Base-by-base conservation (phyloP, 2,329 filamentous ascomycete genomes). In the Penicillium sclerotigenum region DNA sequence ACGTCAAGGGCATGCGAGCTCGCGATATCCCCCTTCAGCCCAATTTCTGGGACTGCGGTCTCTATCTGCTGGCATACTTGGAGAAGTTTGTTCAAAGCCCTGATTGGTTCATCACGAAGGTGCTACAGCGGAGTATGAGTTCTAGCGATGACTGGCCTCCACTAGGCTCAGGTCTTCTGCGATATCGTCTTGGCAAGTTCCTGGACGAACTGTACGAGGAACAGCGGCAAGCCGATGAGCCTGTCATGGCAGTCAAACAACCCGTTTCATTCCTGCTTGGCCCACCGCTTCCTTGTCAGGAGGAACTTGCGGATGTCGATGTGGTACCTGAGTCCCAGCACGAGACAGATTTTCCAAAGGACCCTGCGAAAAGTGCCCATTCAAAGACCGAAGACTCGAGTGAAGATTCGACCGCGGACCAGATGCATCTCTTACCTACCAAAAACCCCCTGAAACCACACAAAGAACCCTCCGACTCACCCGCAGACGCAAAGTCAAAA, bases 41-140 rank as follows among this genome's bases (percentile, higher is more conserved):
- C 47, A 97, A 99, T 68, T 89, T 82, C 64, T 92, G 84, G 59
- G 94, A 99, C 70, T 99, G 94, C 67, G 94, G 94, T 9, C 77
- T 97, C 0, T 99, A 89, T 65, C 77, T 97, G 3, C 77, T 97
- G 4, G 88, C 87, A 2, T 99, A 97, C 67, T 80, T 96, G 51
- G 83, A 91, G 61, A 86, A 89, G 60, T 96, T 99, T 60, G 81
- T 95, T 16, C 80, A 84, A 50, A 77, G 90, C 57, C 93, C 93
- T 0, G 84, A 90, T 59, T 72, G 69, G 0, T 94, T 95, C 62
- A 79, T 89, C 16, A 75, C 76, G 20, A 86, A 83, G 58, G 76
- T 96, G 18, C 76, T 96, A 5, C 81, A 79, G 26, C 83, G 81
- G 38, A 81, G 89, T 62, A 83, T 91, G 68, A 76, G 84, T 31